Base-by-base conservation (phyloP, 225 moss, liverwort and hornwort species). In the Ulota crispa region DNA sequence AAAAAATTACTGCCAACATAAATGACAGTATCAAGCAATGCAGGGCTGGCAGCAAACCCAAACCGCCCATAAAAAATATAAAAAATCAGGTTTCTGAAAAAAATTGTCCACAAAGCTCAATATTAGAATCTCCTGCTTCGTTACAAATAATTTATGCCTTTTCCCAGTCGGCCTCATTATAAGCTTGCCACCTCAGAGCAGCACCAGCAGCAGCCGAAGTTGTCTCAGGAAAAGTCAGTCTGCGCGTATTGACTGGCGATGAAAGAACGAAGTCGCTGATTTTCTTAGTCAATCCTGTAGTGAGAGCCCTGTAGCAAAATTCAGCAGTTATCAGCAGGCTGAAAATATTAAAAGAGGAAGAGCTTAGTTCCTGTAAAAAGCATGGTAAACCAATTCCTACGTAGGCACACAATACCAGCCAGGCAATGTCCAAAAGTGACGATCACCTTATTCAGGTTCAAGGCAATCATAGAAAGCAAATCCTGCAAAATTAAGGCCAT, bases 171-270 rank as follows among this genome's bases (percentile, higher is more conserved):
- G 76, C 60, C 75, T 82, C 78, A 32, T 85, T 85, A 2, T 89
- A 87, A 15, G 27, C 70, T 83, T 91, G 85, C 91, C 91, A 91
- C 36, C 83, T 83, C 83, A 81, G 34, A 67, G 81, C 83, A 67
- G 83, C 83, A n/a, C 88, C 88, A 67, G 81, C 85, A 50, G 85
- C 67, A 85, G 76, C 68, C 9, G 88, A 69, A 8, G 74, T 39
- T 26, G 84, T 36, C 56, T 80, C 79, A 26, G 82, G 81, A 67
- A 78, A 80, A 41, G 87, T 83, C 14, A 72, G 77, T 60, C 80
- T 85, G 27, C 83, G 76, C 68, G 57, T 34, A 1, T 76, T 73
- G 23, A 81, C 78, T 20, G 82, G 80, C 27, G 91, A 87, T 54
- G 80, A 80, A 76, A 47, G 55, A 11, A 79, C 79, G 61, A 85